Evolutionary conservation across 768 basidiomycete species (phyloP).

Genomic region (Cubamyces lactineus): DNA sequence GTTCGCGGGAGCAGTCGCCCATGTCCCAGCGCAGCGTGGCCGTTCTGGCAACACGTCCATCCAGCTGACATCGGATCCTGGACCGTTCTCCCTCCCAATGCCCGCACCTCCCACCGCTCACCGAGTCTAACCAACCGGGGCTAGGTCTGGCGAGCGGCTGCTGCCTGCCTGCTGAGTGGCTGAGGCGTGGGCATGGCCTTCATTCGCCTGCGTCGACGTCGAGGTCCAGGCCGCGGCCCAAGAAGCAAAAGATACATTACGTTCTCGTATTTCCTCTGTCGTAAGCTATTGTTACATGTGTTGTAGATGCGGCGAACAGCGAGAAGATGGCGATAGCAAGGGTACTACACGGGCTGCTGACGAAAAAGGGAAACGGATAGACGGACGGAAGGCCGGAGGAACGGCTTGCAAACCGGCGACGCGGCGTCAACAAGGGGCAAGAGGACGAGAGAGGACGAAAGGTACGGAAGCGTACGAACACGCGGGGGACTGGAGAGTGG

Average conservation of each 20-base stretch:
- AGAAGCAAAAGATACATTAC: slow-evolving; percentile 26
- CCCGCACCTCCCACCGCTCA: too few relatives aligned
- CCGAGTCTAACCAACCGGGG: too few relatives aligned
- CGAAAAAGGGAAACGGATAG: neutral
- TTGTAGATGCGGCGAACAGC: slow-evolving; percentile 32
- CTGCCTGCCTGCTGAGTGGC: too few relatives aligned
- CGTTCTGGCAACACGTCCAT: too few relatives aligned
- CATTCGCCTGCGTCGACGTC: too few relatives aligned
- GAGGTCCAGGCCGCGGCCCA: slow-evolving; percentile 1
- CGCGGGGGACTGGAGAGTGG: slow-evolving; percentile 8
- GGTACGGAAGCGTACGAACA: slow-evolving; percentile 15
- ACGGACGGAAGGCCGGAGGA: slow-evolving; percentile 10
- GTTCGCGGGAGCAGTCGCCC: neutral
- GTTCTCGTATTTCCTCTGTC: slow-evolving; percentile 29
- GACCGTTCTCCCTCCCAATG: too few relatives aligned
- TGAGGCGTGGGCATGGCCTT: too few relatives aligned
- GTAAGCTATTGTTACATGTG: slow-evolving; percentile 32
- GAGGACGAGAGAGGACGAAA: slow-evolving; percentile 3
- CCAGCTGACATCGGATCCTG: too few relatives aligned
- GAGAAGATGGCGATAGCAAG: slow-evolving; percentile 34
- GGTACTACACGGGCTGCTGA: slow-evolving; percentile 29
- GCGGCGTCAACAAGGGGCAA: neutral
- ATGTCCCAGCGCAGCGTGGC: too few relatives aligned
- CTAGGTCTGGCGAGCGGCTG: too few relatives aligned
- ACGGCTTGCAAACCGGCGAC: slow-evolving; percentile 12